These are phyloP conservation scores for Aspergillus incahuasiensis DNA, from an alignment of 495 filamentous ascomycete species.

Conservation along the genomic window DNA sequence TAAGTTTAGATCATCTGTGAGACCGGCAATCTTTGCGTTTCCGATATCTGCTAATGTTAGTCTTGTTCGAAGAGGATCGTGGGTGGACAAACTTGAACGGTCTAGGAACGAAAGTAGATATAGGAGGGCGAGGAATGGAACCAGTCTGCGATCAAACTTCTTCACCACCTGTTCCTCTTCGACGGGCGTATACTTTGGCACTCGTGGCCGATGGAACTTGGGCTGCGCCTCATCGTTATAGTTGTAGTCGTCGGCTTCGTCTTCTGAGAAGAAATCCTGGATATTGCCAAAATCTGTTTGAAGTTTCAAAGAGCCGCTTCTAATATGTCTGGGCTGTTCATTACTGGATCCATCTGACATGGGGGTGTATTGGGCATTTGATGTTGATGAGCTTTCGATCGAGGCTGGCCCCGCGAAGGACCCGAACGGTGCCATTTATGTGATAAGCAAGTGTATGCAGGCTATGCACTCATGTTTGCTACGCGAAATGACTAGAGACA, in stretches of 20 bases:
- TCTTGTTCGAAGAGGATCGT: no score
- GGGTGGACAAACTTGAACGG: slow-evolving; percentile 58
- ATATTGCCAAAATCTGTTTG: slow-evolving; percentile 34
- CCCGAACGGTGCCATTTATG: slow-evolving; percentile 25
- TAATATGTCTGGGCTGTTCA: slow-evolving; percentile 22
- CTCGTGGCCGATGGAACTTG: slow-evolving; percentile 14
- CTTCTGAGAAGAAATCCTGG: slow-evolving; percentile 9
- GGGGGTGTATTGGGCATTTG: slow-evolving; percentile 33
- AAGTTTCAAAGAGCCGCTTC: slow-evolving; percentile 23
- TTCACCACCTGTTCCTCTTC: slow-evolving; percentile 69
- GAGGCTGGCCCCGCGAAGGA: slow-evolving; percentile 25
- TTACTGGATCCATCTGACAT: slow-evolving; percentile 33
- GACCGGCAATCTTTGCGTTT: slow-evolving; percentile 71
- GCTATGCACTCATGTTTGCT: slow-evolving; percentile 2
- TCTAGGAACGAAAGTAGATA: slow-evolving; percentile 82
- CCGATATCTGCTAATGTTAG: slow-evolving; percentile 57
- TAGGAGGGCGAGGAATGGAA: slow-evolving; percentile 72
- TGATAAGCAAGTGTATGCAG: neutral
- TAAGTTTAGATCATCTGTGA: slow-evolving; percentile 59
- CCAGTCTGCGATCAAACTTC: slow-evolving; percentile 70
- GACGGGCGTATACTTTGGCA: slow-evolving; percentile 57
- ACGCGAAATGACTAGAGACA: neutral
- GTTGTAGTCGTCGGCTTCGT: slow-evolving; percentile 28
- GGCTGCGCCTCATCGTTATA: slow-evolving; percentile 28
- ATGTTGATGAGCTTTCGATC: slow-evolving; percentile 23